Evolutionary conservation across 768 basidiomycete species (phyloP).

Genomic region (Boletus fagicola): DNA sequence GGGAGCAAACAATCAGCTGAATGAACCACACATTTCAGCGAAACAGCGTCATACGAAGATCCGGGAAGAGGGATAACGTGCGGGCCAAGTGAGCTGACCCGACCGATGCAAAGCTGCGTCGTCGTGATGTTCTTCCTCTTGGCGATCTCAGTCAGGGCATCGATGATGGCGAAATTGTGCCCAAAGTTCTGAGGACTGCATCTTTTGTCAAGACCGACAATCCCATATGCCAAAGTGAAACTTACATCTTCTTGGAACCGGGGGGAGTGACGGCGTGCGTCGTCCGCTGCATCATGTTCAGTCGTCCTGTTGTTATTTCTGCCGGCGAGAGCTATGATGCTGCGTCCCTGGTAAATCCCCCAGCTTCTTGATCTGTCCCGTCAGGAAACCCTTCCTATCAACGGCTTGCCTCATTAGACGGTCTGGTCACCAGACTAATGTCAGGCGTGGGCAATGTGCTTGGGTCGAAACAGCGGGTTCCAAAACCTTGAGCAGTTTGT

Average conservation of each 20-base stretch:
- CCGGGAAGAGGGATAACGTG: constrained; percentile 53
- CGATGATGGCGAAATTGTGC: constrained; percentile 44
- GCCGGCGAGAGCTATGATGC: neutral
- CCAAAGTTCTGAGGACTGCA: constrained; percentile 33
- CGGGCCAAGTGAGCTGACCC: constrained; percentile 39
- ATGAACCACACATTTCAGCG: neutral
- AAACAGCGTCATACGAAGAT: constrained; percentile 35
- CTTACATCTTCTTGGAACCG: constrained; percentile 44
- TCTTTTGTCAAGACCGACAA: neutral
- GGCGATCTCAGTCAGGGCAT: constrained; percentile 41
- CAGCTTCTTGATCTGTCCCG: constrained; percentile 43
- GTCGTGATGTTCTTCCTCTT: constrained; percentile 42
- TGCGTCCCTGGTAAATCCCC: constrained; percentile 35
- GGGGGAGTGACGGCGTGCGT: constrained; percentile 35
- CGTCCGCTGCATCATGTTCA: constrained; percentile 34
- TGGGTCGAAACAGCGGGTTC: no score
- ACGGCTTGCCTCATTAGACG: no score
- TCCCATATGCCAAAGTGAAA: constrained; percentile 3
- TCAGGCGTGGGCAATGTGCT: no score
- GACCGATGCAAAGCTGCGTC: constrained; percentile 43
- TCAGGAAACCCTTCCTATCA: constrained; percentile 48
- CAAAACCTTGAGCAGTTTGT: no score
- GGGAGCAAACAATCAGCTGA: neutral
- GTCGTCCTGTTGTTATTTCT: neutral
- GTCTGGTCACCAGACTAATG: no score